phyloP scores from a whole-genome alignment of 106 monocot species.

The Dendrobium catenatum region DNA sequence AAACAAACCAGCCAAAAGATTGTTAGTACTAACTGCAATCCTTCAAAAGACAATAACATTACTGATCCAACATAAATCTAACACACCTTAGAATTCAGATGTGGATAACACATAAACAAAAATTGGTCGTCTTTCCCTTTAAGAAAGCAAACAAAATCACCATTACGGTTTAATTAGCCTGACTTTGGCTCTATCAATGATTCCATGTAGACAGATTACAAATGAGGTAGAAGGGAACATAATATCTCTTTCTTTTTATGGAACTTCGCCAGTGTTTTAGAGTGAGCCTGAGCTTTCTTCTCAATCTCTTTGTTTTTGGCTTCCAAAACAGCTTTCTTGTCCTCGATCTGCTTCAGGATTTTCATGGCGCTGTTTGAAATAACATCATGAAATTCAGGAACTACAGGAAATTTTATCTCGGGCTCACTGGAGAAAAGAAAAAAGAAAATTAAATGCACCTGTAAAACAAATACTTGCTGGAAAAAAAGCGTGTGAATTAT shows the following conservation, averaged over 20 bases:
- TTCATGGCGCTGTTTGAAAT: background rate
- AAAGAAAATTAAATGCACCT: background rate
- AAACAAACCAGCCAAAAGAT: no score
- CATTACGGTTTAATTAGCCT: background rate
- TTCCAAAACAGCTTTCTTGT: slow-evolving; percentile 9
- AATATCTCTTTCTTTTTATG: slow-evolving; percentile 4
- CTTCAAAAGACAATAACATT: no score
- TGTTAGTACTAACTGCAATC: no score
- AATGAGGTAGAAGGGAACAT: no score
- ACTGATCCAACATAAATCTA: no score
- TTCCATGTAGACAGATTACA: no score
- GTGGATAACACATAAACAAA: no score
- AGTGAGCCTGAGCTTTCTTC: slow-evolving; percentile 6
- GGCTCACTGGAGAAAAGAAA: slow-evolving; percentile 20
- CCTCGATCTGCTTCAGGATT: slow-evolving; percentile 10
- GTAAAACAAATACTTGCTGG: background rate
- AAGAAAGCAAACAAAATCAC: no score
- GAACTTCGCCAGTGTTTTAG: slow-evolving; percentile 11
- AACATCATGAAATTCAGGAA: background rate
- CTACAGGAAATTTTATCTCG: slow-evolving; percentile 14
- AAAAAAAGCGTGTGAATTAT: no score
- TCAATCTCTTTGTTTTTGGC: slow-evolving; percentile 4
- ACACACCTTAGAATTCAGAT: no score
- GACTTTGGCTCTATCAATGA: no score
- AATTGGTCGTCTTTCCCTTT: no score